Evolutionary conservation across 2,329 filamentous ascomycete genomes (phyloP), one percentile per base, ranked within the genome.

Genomic region (Plenodomus tracheiphilus): DNA sequence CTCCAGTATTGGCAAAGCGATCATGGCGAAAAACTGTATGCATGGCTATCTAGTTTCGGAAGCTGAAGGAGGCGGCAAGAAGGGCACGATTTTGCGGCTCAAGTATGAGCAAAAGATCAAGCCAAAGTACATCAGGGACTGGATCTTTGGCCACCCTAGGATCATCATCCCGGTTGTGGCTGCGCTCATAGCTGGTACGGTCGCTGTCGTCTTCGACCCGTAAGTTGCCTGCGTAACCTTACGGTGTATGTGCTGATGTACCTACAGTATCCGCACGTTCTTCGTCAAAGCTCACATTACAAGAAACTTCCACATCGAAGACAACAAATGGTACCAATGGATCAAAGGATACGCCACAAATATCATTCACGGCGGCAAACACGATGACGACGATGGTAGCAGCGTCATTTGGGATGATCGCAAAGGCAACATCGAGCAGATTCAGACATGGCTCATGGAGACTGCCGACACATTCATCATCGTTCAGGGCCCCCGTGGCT

Each of bases 401-500:
- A 81, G 85, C 43, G 88, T 89, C 1, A 85, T 97, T 9, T 96
- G 92, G 88, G 89, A 91, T 54, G 91, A 95, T 65, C 85, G 91
- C 17, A 89, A 88, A 59, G 84, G 85, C 37, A 83, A 91, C 42
- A 94, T 97, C 51, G 83, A 91, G 18, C 85, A 92, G 65, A 82
- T 99, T 11, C 85, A 87, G 58, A 86, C 84, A 13, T 96, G 91
- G 91, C 76, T 97, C 7, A 85, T 91, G 65, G 93, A 97, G 62
- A 92, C 88, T 4, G 85, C 87, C 0, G 91, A 94, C 52, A 97
- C 92, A 0, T 97, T 97, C 68, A 91, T 96, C 55, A 89, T 97
- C 8, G 84, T 99, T 0, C 92, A 96, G 66, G 94, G 94, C 0
- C 92, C 94, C 4, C 85, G 91, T 43, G 94, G 93, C 6, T 95